phyloP scores from a whole-genome alignment of 2,329 filamentous ascomycete genomes.

The Apiospora kogelbergensis region DNA sequence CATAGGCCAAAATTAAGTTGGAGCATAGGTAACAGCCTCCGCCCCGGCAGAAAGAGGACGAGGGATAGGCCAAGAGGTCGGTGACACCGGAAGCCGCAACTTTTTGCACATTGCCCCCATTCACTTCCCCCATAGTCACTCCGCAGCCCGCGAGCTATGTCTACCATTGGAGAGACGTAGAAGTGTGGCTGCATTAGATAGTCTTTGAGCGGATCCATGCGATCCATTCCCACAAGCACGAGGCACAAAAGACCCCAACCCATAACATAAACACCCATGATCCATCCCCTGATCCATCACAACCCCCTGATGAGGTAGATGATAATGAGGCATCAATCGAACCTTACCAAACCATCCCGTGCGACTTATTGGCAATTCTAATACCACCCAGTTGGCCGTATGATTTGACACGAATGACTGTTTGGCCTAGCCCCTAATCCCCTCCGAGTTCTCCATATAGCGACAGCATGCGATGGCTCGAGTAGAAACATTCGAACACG shows the following conservation, averaged over 20 bases:
- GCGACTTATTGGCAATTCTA: neutral
- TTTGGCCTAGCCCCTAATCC: neutral
- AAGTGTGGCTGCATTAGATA: neutral
- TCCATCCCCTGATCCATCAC: neutral
- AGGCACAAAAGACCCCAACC: neutral
- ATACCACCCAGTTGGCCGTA: neutral
- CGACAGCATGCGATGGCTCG: neutral
- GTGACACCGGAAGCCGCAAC: neutral
- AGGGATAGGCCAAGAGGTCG: neutral
- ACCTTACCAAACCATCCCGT: neutral
- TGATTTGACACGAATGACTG: neutral
- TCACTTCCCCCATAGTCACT: constrained; percentile 5
- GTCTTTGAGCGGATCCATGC: neutral
- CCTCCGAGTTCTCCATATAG: neutral
- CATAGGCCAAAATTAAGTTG: constrained; percentile 12
- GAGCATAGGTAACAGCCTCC: neutral
- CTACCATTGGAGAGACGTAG: neutral
- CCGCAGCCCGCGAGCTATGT: neutral
- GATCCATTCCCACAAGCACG: neutral
- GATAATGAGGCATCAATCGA: constrained; percentile 1
- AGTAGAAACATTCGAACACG: neutral
- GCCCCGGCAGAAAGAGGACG: neutral
- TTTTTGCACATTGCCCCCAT: neutral
- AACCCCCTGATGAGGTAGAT: constrained; percentile 1
- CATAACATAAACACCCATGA: neutral